Base-by-base conservation (phyloP, 2,329 filamentous ascomycete genomes). In the Microcyclospora tardicrescens region DNA sequence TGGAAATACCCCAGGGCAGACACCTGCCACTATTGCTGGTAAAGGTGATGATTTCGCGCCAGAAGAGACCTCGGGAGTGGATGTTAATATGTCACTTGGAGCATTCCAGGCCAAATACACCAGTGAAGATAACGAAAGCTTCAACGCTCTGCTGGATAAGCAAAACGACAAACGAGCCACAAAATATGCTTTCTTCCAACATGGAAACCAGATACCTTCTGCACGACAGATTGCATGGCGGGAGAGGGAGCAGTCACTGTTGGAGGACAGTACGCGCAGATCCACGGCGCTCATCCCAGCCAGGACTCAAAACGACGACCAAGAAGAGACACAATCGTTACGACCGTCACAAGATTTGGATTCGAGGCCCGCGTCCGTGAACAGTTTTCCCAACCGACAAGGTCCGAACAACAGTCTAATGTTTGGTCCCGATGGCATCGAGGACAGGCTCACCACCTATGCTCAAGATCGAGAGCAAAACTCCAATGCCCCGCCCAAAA, bases 41-140 rank as follows among this genome's bases (percentile, higher is more conserved):
- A 24, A 8, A 24, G 19, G 19, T 24, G 45, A 49, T 16, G 51
- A 43, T 36, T 55, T 53, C 43, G 48, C 46, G 36, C 47, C 50
- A 8, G 47, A 58, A 39, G 58, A 62, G 36, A 66, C 63, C 41
- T 64, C 64, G 38, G 61, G 69, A 27, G 67, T 84, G 13, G 79
- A 93, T 56, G 77, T 79, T 32, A 80, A 79, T 50, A 77, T 96
- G 68, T 86, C 81, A 43, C 71, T 98, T 1, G 77, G 79, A 38
- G 75, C 79, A 1, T 98, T 95, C 53, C 91, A 98, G 56, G 73
- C 82, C 2, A 89, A 84, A 49, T 96, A 95, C 63, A 98, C 89
- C 1, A 94, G 85, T 54, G 91, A 98, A 61, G 91, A 98, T 59
- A 96, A 96, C 56, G 91, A 95, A 57, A 93, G 84, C 51, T 96